Percentiles rank a stretch among this genome's conserved stretches.
phyloP scores from a whole-genome alignment of 139 green algal genomes.

The Zygnema circumcarinatum region DNA sequence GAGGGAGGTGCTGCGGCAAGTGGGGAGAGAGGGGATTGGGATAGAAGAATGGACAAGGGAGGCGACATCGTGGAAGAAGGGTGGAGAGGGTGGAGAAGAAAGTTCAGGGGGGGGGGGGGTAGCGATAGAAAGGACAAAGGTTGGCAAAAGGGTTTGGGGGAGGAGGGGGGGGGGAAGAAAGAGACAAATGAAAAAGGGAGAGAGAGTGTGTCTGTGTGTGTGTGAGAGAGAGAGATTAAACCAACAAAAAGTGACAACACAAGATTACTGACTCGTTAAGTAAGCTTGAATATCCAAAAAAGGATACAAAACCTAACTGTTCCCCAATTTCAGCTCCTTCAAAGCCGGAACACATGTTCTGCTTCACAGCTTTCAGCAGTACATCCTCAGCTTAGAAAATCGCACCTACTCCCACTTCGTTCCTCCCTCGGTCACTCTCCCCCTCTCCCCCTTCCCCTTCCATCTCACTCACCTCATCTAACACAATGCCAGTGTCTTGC shows the following conservation, averaged over 20 bases:
- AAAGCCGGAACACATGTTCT: background rate
- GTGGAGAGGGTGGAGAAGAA: no score
- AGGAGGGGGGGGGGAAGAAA: background rate
- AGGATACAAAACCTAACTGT: background rate
- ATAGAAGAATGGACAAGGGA: background rate
- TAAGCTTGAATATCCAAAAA: background rate
- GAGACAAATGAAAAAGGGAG: background rate
- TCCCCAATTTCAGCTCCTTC: background rate
- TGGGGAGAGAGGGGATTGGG: background rate
- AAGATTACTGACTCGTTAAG: background rate
- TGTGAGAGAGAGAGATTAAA: background rate
- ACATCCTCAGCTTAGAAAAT: no score
- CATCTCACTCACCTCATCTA: slow-evolving; percentile 6
- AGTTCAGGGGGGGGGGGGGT: no score
- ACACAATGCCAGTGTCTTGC: background rate
- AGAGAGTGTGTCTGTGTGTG: background rate
- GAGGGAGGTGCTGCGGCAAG: background rate
- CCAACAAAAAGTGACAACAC: background rate
- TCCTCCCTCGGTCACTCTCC: background rate
- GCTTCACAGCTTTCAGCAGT: background rate
- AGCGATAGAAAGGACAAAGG: background rate
- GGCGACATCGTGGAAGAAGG: background rate
- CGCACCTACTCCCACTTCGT: background rate
- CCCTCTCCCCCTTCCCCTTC: background rate
- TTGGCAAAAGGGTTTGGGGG: background rate